phyloP scores from a whole-genome alignment of 2,329 filamentous ascomycete genomes.

The Albifimbria verrucaria region DNA sequence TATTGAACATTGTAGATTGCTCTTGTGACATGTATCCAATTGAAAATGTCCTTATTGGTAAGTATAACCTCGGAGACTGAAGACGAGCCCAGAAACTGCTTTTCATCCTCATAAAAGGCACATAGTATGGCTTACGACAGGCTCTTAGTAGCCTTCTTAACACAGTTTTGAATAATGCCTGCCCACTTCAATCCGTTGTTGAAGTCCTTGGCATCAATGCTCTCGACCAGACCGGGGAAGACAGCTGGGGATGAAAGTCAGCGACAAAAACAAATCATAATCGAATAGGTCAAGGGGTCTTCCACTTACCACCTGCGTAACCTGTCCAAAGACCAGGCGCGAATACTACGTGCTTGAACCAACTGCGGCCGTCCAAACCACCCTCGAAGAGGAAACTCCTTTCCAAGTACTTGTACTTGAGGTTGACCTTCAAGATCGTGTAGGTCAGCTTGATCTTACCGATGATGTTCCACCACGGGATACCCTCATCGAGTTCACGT shows the following conservation, averaged over 20 bases:
- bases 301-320: constrained; percentile 67
- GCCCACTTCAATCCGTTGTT: constrained; percentile 57
- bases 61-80: too few species aligned
- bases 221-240: constrained; percentile 60
- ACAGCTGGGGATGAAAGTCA: constrained; percentile 40
- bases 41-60: too few species aligned
- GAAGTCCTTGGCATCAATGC: constrained; percentile 58
- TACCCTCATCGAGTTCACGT: constrained; percentile 43
- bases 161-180: constrained; percentile 51
- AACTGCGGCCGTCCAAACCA: constrained; percentile 74
- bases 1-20: too few species aligned
- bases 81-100: too few species aligned
- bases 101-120: too few species aligned
- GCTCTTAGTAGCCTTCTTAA: constrained; percentile 43
- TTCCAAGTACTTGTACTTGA: constrained; percentile 81
- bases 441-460: constrained; percentile 62
- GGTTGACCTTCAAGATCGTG: constrained; percentile 66
- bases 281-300: constrained; percentile 3
- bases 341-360: constrained; percentile 96
- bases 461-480: constrained; percentile 79
- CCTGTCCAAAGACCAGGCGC: constrained; percentile 90
- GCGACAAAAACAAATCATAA: too few species aligned
- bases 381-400: constrained; percentile 71
- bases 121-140: constrained; percentile 20
- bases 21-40: too few species aligned